Evolutionary conservation across 352 stramenopile genomes (phyloP).

Genomic region (Phytophthora pinifolia): DNA sequence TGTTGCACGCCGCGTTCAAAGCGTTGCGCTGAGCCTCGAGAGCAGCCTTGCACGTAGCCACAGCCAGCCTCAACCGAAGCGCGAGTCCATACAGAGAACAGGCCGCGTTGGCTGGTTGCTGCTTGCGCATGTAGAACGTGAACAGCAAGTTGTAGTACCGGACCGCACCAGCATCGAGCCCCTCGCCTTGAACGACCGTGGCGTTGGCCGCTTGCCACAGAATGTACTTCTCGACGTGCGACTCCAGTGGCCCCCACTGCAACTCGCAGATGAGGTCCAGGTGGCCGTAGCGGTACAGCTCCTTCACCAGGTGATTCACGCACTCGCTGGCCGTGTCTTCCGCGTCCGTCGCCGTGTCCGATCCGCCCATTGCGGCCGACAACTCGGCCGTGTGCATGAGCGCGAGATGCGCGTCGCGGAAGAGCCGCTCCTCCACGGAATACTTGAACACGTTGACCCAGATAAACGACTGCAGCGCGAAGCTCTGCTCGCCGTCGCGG

Average conservation of each 20-base stretch:
- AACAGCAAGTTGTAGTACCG: conserved; percentile 75
- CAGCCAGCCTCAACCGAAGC: conserved; percentile 45
- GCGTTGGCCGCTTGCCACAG: conserved; percentile 75
- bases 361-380: conserved; percentile 22
- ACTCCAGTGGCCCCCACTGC: conserved; percentile 61
- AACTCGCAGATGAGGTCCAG: conserved; percentile 74
- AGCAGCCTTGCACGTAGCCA: conserved; percentile 37
- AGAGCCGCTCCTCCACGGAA: conserved; percentile 59
- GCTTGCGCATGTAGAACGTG: conserved; percentile 62
- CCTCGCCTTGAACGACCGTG: conserved; percentile 39
- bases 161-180: conserved; percentile 45
- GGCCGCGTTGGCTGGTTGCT: conserved; percentile 63
- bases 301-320: conserved; percentile 73
- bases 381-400: conserved; percentile 69
- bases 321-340: conserved; percentile 61
- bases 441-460: conserved; percentile 88
- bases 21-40: conserved; percentile 66
- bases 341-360: conserved; percentile 11
- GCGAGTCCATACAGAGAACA: conserved; percentile 60
- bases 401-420: conserved; percentile 67
- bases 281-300: conserved; percentile 63
- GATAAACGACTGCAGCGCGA: conserved; percentile 65
- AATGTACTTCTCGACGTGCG: conserved; percentile 68
- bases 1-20: conserved; percentile 48
- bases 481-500: conserved; percentile 32